Evolutionary conservation across 805 yeast genomes (phyloP).

Genomic region (Saturnispora ahearnii): DNA sequence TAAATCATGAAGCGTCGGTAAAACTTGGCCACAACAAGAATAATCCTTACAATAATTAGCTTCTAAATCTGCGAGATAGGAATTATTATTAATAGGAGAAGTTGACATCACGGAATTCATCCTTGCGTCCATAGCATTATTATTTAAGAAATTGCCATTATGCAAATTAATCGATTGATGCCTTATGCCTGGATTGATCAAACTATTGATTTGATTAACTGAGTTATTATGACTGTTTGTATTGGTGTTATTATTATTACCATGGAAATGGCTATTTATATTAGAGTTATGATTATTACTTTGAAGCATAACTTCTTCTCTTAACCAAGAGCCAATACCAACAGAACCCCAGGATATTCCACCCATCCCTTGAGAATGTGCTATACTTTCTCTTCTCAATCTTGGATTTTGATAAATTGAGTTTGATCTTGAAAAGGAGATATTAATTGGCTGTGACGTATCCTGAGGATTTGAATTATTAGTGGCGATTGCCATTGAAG

Average conservation of each 20-base stretch:
- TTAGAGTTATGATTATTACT: conserved; percentile 2
- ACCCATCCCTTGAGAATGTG: conserved; percentile 96
- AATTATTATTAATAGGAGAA: conserved; percentile 58
- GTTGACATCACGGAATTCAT: conserved; percentile 29
- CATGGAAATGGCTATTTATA: background rate
- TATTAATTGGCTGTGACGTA: conserved; percentile 30
- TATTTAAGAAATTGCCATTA: conserved; percentile 14
- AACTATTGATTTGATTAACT: background rate
- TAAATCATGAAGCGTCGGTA: conserved; percentile 90
- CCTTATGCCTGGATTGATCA: conserved; percentile 1
- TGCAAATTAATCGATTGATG: conserved; percentile 14
- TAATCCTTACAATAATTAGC: conserved; percentile 96
- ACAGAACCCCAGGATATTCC: conserved; percentile 97
- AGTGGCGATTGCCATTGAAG: conserved; percentile 7
- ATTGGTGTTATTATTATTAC: conserved; percentile 5
- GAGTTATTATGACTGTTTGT: background rate
- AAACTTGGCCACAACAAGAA: conserved; percentile 85
- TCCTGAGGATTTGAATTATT: background rate
- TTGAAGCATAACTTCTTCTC: conserved; percentile 76
- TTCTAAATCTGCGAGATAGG: conserved; percentile 86
- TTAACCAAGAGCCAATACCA: conserved; percentile 90
- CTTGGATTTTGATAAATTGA: conserved; percentile 36
- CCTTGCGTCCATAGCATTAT: conserved; percentile 21
- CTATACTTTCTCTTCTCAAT: conserved; percentile 81
- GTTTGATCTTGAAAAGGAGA: conserved; percentile 28